Base-by-base conservation (phyloP, 805 yeast species). In the Ascoidea asiatica region DNA sequence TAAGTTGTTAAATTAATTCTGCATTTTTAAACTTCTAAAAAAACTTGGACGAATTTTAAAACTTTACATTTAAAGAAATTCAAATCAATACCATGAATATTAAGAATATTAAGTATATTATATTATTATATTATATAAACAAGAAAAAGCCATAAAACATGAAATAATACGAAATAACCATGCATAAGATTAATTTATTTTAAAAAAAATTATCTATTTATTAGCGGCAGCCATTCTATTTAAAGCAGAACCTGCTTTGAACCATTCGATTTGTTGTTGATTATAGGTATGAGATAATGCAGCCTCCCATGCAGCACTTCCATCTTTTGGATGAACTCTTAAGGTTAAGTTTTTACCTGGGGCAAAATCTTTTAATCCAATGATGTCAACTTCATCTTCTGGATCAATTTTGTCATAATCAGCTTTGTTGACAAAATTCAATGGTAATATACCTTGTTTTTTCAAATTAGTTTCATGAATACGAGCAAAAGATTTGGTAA, bases 201-300 rank as follows among this genome's bases (percentile, higher is more conserved):
- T 29, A 8, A 29, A 11, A 11, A 29, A 29, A 15, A 15, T 2
- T 29, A 11, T 29, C 4, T 29, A 29, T 29, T 29, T 29, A 15
- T 29, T 8, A 43, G 50, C 53, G 53, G 69, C 60, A 51, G 88
- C 83, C 88, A 88, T 86, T 77, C 82, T 86, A 86, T 92, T 92
- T 73, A 92, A 81, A 66, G 98, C 98, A 57, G 97, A 88, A 74
- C 98, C 98, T 60, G 82, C 79, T 78, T 86, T 90, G 84, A 90
- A 90, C 97, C 97, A 90, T 66, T 86, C 97, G 64, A 90, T 84
- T 77, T 90, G 98, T 75, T 92, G 97, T 52, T 65, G 50, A 77
- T 92, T 92, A 78, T 85, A 92, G 53, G 98, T 92, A 77, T 92
- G 98, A 46, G 95, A 77, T 67, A 92, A 84, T 71, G 77, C 81